Base-by-base conservation (phyloP, 169 alveolate genomes). In the Plasmodium reichenowi region DNA sequence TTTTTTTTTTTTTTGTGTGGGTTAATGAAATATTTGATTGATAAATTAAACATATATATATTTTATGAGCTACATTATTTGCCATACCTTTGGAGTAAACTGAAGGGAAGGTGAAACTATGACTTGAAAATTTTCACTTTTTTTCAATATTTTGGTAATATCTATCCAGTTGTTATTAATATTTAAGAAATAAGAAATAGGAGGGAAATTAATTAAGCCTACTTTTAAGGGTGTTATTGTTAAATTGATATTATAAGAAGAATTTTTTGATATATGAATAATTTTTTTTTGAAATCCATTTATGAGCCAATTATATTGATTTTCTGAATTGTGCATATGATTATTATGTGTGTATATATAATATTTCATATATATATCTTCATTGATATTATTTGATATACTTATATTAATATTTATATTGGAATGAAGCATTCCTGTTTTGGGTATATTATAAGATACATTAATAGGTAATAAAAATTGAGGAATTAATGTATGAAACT, bases 81-180 rank as follows among this genome's bases (percentile, higher is more conserved):
- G 85, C 80, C 83, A 83, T 50, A 83, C 52, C n/a, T 83, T 60
- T 4, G 91, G 91, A 29, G 56, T 68, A 58, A 83, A 68, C 5
- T 83, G 80, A 59, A 68, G 85, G n/a, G 91, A 50, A n/a, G 91
- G 91, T 3, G 91, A 68, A 83, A 83, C 70, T 50, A 83, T 83
- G 29, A 83, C 66, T 26, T 83, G 91, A 58, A 83, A 83, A 60
- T 43, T 83, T 13, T 83, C 91, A 72, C 91, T 83, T 50, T 83
- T 83, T 1, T 67, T 63, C 50, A 83, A 58, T 52, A 83, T 45
- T 68, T 83, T 38, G 5, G 91, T 83, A 13, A 83, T 72, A 13
- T 83, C 91, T 32, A 68, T 63, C 91, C 91, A 83, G n/a, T 47
- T 83, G 32, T 83, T 66, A 83, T 83, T 83, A 56, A 83, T 43